A percentile compares a stretch with the other conserved stretches of the same genome.
phyloP scores from a whole-genome alignment of 2,329 filamentous ascomycete genomes.

The Hirsutella minnesotensis region DNA sequence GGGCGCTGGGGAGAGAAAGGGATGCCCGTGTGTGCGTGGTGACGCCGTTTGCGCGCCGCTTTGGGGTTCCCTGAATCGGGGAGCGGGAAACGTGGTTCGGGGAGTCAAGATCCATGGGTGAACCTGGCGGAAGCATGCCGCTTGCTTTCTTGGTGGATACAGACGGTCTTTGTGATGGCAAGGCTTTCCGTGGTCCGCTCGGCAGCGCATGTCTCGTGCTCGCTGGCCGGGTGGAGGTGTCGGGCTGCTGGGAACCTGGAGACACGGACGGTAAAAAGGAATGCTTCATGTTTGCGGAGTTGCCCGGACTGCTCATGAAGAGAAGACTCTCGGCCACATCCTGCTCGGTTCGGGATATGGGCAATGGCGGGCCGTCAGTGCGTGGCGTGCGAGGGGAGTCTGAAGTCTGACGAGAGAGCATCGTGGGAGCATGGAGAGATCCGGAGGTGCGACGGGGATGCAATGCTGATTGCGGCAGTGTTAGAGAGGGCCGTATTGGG shows the following conservation, averaged over 20 bases:
- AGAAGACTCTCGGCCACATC: slow-evolving; percentile 71
- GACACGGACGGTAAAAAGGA: slow-evolving; percentile 33
- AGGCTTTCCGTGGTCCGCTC: slow-evolving; percentile 36
- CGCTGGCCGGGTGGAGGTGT: slow-evolving; percentile 6
- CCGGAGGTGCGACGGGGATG: slow-evolving; percentile 40
- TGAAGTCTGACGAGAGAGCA: slow-evolving; percentile 36
- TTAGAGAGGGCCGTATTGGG: slow-evolving; percentile 38
- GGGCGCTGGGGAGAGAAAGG: slow-evolving; percentile 37
- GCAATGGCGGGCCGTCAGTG: slow-evolving; percentile 12
- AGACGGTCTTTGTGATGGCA: slow-evolving; percentile 36
- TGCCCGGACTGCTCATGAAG: slow-evolving; percentile 71
- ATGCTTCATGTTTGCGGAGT: slow-evolving; percentile 52
- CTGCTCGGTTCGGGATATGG: slow-evolving; percentile 49
- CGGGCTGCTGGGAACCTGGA: slow-evolving; percentile 14
- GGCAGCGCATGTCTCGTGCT: slow-evolving; percentile 28
- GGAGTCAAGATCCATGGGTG: slow-evolving; percentile 36
- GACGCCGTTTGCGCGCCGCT: slow-evolving; percentile 29
- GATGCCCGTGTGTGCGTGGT: slow-evolving; percentile 23
- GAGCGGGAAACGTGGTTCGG: slow-evolving; percentile 17
- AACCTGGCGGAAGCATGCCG: slow-evolving; percentile 20
- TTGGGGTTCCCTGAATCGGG: slow-evolving; percentile 25
- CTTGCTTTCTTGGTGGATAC: slow-evolving; percentile 31
- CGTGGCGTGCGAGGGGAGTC: slow-evolving; percentile 32
- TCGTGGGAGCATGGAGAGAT: slow-evolving; percentile 34
- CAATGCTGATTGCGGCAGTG: slow-evolving; percentile 16